phyloP scores from a whole-genome alignment of 257 asterid species.

The Eustoma russellianum region DNA sequence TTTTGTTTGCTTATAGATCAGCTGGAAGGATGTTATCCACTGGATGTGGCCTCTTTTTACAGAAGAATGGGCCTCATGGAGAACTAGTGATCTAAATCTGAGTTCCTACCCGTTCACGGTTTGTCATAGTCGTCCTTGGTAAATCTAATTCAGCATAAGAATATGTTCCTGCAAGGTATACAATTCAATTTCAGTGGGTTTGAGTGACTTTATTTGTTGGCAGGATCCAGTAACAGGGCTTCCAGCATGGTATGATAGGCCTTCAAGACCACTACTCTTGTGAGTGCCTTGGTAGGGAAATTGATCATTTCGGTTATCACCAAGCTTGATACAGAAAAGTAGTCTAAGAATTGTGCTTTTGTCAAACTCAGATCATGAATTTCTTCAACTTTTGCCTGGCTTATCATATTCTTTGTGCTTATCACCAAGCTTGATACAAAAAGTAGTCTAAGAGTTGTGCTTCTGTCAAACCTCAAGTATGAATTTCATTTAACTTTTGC shows the following conservation, averaged over 20 bases:
- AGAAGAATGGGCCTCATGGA: constrained; percentile 92
- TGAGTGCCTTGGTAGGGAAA: constrained; percentile 21
- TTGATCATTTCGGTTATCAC: neutral
- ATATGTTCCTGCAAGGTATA: constrained; percentile 8
- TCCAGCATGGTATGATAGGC: constrained; percentile 85
- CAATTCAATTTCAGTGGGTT: constrained; percentile 4
- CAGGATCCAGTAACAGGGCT: constrained; percentile 98
- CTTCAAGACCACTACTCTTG: constrained; percentile 72
- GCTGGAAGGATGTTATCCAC: constrained; percentile 87
- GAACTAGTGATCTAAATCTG: constrained; percentile 67
- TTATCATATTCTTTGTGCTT: neutral
- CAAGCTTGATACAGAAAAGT: too few species aligned
- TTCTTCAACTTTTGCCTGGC: too few species aligned
- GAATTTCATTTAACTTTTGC: too few species aligned
- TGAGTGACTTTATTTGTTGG: constrained; percentile 21
- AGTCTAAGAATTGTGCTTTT: too few species aligned
- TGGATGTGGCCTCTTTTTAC: constrained; percentile 99
- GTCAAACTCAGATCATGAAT: too few species aligned
- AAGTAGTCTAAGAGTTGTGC: too few species aligned
- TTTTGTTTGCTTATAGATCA: constrained; percentile 35
- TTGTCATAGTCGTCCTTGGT: constrained; percentile 20
- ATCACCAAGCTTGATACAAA: too few species aligned
- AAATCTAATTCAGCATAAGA: constrained; percentile 13
- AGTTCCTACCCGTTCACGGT: constrained; percentile 88
- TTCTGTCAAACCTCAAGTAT: too few species aligned